Conservation (phyloP, 2,329 filamentous ascomycete genomes). For the Colletotrichum viniferum region DNA sequence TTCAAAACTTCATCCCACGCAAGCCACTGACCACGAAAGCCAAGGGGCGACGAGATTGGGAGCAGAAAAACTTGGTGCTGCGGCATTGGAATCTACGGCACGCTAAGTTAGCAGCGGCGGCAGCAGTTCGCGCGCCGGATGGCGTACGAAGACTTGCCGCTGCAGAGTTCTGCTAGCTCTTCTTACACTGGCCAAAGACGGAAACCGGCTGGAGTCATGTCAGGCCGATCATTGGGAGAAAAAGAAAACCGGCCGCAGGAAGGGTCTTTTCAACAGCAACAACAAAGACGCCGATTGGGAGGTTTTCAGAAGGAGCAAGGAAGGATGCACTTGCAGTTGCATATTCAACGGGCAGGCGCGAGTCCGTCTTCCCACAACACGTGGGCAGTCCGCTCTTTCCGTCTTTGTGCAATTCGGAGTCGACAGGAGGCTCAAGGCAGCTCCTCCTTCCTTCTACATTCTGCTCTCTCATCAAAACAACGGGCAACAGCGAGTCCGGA, state of each 20-base stretch:
- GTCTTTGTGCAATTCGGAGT: neutral
- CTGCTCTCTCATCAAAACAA: neutral
- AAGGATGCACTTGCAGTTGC: neutral
- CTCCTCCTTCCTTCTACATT: neutral
- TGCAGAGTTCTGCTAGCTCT: neutral
- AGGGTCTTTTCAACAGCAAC: neutral
- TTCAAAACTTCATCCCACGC: neutral
- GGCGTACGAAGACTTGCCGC: neutral
- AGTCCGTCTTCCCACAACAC: neutral
- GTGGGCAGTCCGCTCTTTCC: neutral
- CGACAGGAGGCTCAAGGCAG: too few relatives aligned
- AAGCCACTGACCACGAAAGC: neutral
- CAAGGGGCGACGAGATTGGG: neutral
- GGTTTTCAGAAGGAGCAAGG: neutral
- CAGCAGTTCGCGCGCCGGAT: neutral
- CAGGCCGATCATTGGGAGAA: conserved; percentile 9
- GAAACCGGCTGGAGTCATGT: neutral
- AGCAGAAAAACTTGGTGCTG: neutral
- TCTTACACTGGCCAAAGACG: neutral
- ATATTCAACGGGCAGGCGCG: neutral
- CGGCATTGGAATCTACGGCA: neutral
- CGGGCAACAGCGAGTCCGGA: neutral
- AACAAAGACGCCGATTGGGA: neutral
- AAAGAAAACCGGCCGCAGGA: neutral
- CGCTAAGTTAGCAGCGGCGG: neutral